Percentiles rank a stretch among this genome's conserved stretches.
Evolutionary conservation across 805 yeast species (phyloP).

Genomic region (Metschnikowia colocasiae): DNA sequence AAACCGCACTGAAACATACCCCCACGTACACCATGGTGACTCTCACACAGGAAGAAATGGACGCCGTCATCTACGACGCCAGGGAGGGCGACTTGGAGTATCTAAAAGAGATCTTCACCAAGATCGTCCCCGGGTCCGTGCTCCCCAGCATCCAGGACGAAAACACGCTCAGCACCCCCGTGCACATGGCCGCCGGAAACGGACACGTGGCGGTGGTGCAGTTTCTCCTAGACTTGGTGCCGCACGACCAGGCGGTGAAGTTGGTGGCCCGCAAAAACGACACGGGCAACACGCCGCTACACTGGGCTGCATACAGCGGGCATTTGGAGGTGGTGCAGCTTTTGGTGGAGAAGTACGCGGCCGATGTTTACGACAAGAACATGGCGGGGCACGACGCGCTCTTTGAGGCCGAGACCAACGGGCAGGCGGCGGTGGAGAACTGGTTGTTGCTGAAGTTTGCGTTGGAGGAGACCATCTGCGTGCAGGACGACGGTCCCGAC

Average conservation of each 20-base stretch:
- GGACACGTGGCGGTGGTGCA: slow-evolving; percentile 73
- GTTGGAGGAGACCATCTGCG: slow-evolving; percentile 51
- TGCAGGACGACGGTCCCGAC: slow-evolving; percentile 38
- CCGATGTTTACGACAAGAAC: slow-evolving; percentile 80
- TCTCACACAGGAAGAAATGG: slow-evolving; percentile 72
- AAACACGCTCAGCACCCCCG: slow-evolving; percentile 62
- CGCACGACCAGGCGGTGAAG: slow-evolving; percentile 39
- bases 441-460: slow-evolving; percentile 72
- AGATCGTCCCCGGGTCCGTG: slow-evolving; percentile 45
- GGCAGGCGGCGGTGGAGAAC: slow-evolving; percentile 70
- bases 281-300: slow-evolving; percentile 90
- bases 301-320: slow-evolving; percentile 94
- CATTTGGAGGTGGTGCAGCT: slow-evolving; percentile 66
- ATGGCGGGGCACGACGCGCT: slow-evolving; percentile 75
- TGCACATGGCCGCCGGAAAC: slow-evolving; percentile 96
- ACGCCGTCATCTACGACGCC: slow-evolving; percentile 76
- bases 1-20: neutral
- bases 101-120: slow-evolving; percentile 62
- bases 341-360: slow-evolving; percentile 68
- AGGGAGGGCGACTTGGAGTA: slow-evolving; percentile 84
- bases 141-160: slow-evolving; percentile 54
- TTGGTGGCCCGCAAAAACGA: slow-evolving; percentile 49
- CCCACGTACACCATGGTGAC: slow-evolving; percentile 14
- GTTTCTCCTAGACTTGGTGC: slow-evolving; percentile 51
- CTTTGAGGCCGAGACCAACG: slow-evolving; percentile 82